Conservation (phyloP, 371 early-diverging fungal genomes). For the Mucor velutinosus region DNA sequence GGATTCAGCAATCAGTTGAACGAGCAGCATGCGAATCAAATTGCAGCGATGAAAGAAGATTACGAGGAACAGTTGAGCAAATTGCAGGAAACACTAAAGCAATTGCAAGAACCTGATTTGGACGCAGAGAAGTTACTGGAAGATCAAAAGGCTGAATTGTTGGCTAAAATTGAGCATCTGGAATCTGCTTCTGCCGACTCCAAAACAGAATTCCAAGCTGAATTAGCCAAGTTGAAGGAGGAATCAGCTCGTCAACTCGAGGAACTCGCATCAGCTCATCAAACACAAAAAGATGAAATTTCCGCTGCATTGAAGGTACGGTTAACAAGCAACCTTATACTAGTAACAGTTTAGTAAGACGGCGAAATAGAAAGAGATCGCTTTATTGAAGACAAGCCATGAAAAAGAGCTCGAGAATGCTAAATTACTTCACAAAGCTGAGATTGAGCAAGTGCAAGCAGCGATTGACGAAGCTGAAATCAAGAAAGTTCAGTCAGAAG, state of each 20-base stretch:
- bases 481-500: constrained; percentile 13
- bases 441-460: constrained; percentile 23
- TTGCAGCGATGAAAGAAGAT: constrained; percentile 17
- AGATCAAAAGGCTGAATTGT: constrained; percentile 19
- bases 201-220: constrained; percentile 9
- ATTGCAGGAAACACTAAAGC: constrained; percentile 18
- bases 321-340: background rate
- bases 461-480: constrained; percentile 25
- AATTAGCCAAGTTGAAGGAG: constrained; percentile 14
- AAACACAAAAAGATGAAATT: constrained; percentile 14
- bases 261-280: constrained; percentile 9
- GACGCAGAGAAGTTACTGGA: constrained; percentile 15
- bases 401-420: constrained; percentile 15
- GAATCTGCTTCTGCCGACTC: constrained; percentile 14
- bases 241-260: constrained; percentile 15
- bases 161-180: constrained; percentile 22
- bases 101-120: constrained; percentile 16
- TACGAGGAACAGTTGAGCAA: constrained; percentile 20
- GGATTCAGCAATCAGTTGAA: constrained; percentile 23
- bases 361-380: constrained; percentile 17
- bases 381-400: constrained; percentile 9
- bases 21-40: constrained; percentile 23
- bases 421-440: constrained; percentile 12
- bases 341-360: background rate
- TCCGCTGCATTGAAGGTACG: constrained; percentile 16